Evolutionary conservation across 1,284 basidiomycete species (phyloP).

Genomic region (Inonotus hispidus): DNA sequence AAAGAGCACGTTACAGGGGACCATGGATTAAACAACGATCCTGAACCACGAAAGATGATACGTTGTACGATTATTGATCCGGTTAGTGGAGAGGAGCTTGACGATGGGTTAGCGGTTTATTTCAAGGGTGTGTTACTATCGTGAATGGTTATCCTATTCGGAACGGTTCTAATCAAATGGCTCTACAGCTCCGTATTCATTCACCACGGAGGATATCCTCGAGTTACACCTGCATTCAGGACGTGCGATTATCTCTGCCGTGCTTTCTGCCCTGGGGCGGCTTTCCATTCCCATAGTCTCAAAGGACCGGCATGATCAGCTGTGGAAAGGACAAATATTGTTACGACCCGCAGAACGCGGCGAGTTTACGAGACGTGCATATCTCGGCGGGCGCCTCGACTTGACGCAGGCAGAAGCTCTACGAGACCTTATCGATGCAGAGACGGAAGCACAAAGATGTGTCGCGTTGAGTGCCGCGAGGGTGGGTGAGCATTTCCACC

Average conservation of each 20-base stretch:
- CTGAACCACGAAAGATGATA: slow-evolving; percentile 61
- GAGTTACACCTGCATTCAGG: slow-evolving; percentile 90
- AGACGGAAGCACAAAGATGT: slow-evolving; percentile 76
- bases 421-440: slow-evolving; percentile 78
- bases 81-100: slow-evolving; percentile 54
- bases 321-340: slow-evolving; percentile 32
- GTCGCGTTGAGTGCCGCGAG: slow-evolving; percentile 64
- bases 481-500: slow-evolving; percentile 35
- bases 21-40: slow-evolving; percentile 14
- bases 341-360: slow-evolving; percentile 77
- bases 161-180: background rate
- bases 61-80: slow-evolving; percentile 70
- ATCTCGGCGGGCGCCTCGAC: slow-evolving; percentile 73
- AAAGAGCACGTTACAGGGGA: slow-evolving; percentile 11
- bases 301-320: background rate
- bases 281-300: background rate
- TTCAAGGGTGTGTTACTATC: slow-evolving; percentile 53
- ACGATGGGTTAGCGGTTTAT: slow-evolving; percentile 77
- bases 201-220: slow-evolving; percentile 77
- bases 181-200: slow-evolving; percentile 60
- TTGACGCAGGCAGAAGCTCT: slow-evolving; percentile 83
- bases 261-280: slow-evolving; percentile 56
- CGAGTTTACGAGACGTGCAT: slow-evolving; percentile 84
- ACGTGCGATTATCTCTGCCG: slow-evolving; percentile 65
- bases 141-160: background rate